Conservation (phyloP, 2,329 filamentous ascomycete species). For the Myriosclerotinia scirpicola region DNA sequence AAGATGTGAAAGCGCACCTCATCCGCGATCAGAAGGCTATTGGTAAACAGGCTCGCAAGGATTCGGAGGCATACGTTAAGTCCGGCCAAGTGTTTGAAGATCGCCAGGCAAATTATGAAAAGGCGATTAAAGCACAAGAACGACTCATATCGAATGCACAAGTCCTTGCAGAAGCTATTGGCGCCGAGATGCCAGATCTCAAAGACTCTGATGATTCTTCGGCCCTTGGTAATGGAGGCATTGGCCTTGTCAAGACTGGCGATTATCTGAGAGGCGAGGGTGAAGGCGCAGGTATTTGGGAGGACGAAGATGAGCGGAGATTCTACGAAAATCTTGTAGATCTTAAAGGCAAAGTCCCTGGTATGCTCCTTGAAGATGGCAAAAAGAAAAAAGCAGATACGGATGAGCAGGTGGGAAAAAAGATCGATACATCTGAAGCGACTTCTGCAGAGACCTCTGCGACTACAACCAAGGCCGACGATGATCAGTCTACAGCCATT, state of each 20-base stretch:
- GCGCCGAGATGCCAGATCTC: conserved; percentile 89
- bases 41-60: conserved; percentile 81
- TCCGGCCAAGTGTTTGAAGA: conserved; percentile 98
- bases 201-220: conserved; percentile 76
- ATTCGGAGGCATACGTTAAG: conserved; percentile 97
- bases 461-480: conserved; percentile 55
- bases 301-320: conserved; percentile 94
- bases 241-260: conserved; percentile 89
- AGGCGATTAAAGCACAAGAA: conserved; percentile 87
- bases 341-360: conserved; percentile 91
- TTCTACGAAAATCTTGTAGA: conserved; percentile 98
- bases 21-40: conserved; percentile 90
- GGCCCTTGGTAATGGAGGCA: conserved; percentile 67
- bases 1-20: conserved; percentile 87
- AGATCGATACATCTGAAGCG: conserved; percentile 55
- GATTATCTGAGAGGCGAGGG: conserved; percentile 89
- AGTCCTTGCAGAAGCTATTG: conserved; percentile 82
- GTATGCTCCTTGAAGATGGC: conserved; percentile 86
- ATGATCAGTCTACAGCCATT: conserved; percentile 90
- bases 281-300: conserved; percentile 94
- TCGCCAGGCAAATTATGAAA: conserved; percentile 92
- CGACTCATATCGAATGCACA: conserved; percentile 88
- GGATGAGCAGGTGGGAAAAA: conserved; percentile 82
- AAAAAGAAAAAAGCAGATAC: conserved; percentile 88
- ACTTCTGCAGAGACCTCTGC: conserved; percentile 45